Conservation (phyloP, 2,329 filamentous ascomycete genomes). For the Clonostachys solani region DNA sequence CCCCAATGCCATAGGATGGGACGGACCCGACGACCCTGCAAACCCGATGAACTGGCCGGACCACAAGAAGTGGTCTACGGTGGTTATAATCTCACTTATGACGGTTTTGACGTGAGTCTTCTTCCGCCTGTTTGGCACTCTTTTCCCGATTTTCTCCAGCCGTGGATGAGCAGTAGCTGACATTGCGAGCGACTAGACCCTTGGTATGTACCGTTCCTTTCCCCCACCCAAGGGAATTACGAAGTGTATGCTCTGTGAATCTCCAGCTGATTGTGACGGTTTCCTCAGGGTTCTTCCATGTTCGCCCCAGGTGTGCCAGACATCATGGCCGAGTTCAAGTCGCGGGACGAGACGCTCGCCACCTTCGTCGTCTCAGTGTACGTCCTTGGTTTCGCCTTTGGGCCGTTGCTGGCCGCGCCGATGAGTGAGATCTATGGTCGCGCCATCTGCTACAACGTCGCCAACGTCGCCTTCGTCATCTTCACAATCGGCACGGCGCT, state of each 20-base stretch:
- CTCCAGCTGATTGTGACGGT: no score
- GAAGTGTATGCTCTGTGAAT: no score
- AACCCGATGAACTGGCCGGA: conserved; percentile 64
- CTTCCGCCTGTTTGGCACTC: not conserved
- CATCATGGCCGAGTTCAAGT: conserved; percentile 58
- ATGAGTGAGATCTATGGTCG: conserved; percentile 44
- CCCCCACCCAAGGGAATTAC: no score
- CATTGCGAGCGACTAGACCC: no score
- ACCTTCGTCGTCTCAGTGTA: conserved; percentile 41
- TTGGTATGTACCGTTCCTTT: no score
- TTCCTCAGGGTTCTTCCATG: conserved; percentile 37
- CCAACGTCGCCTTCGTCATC: conserved; percentile 29
- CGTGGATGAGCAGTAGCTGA: no score
- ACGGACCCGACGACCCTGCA: conserved; percentile 63
- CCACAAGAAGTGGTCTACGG: conserved; percentile 54
- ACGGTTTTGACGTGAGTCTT: conserved; percentile 24
- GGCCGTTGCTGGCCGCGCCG: conserved; percentile 41
- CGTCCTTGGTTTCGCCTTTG: conserved; percentile 47
- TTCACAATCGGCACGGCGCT: conserved; percentile 33
- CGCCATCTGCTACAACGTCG: conserved; percentile 33
- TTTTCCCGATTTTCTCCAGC: conserved; percentile 45
- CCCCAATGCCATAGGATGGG: conserved; percentile 45
- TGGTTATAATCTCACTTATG: conserved; percentile 35
- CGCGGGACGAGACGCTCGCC: conserved; percentile 43
- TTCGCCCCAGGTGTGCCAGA: conserved; percentile 64